These are phyloP conservation scores for Penicilliopsis zonata DNA, from an alignment of 495 filamentous ascomycete genomes.

Conservation along the genomic window DNA sequence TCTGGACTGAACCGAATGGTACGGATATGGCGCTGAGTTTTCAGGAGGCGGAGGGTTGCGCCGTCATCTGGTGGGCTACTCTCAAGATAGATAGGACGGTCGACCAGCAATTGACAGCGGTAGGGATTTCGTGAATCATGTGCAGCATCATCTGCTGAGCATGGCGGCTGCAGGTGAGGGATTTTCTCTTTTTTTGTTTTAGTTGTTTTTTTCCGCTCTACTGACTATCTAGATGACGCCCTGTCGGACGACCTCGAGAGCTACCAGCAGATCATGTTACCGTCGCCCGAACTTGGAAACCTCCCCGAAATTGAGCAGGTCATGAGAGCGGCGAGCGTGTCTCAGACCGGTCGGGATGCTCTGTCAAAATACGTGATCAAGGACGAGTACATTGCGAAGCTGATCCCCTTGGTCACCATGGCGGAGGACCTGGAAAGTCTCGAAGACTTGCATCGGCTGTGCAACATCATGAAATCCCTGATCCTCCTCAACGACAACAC, in stretches of 20 bases:
- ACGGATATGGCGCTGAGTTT: constrained; percentile 98
- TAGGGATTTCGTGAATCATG: constrained; percentile 84
- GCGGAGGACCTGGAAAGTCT: constrained; percentile 89
- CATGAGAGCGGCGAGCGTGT: constrained; percentile 63
- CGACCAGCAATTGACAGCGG: constrained; percentile 1
- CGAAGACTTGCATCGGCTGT: constrained; percentile 74
- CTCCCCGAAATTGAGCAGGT: constrained; percentile 71
- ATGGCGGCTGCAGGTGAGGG: constrained; percentile 41
- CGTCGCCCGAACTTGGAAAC: constrained; percentile 64
- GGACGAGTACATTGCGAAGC: constrained; percentile 77
- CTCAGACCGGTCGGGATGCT: constrained; percentile 70
- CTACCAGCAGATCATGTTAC: constrained; percentile 59
- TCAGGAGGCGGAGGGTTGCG: constrained; percentile 92
- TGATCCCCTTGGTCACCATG: constrained; percentile 70
- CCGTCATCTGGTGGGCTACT: constrained; percentile 65
- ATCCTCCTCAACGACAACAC: constrained; percentile 87
- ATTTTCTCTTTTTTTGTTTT: too few species aligned
- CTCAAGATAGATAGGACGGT: background rate
- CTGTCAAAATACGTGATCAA: constrained; percentile 74
- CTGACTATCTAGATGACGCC: constrained; percentile 56
- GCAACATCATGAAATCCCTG: constrained; percentile 96
- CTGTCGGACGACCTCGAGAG: constrained; percentile 81
- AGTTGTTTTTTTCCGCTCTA: too few species aligned
- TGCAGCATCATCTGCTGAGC: constrained; percentile 57
- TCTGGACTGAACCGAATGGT: constrained; percentile 84